These are phyloP conservation scores for Mortierella sp. DNA, from an alignment of 371 early-diverging fungal genomes.

Conservation along the genomic window DNA sequence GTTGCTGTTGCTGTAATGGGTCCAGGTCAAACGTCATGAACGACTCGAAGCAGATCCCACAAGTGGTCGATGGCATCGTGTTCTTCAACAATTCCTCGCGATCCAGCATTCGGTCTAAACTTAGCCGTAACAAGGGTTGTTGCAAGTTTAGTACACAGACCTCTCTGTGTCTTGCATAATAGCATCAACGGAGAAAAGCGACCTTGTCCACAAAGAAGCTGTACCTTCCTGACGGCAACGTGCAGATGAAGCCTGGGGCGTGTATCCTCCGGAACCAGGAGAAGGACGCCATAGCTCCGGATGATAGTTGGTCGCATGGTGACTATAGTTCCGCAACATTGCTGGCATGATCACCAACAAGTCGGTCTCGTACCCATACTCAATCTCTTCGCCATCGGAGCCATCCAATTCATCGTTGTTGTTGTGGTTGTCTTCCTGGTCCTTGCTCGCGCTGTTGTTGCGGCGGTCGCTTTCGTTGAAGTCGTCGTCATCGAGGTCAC, in stretches of 20 bases:
- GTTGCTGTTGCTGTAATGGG: slow-evolving; percentile 17
- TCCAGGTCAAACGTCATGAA: slow-evolving; percentile 48
- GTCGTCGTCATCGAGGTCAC: not conserved
- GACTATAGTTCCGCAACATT: slow-evolving; percentile 54
- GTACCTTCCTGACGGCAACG: slow-evolving; percentile 48
- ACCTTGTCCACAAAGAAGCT: not conserved
- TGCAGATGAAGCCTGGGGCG: slow-evolving; percentile 18
- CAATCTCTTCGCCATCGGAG: slow-evolving; percentile 41
- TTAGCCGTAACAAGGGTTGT: not conserved
- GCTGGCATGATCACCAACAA: slow-evolving; percentile 50
- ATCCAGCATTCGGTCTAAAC: slow-evolving; percentile 48
- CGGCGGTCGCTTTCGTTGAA: not conserved
- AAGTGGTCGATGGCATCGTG: slow-evolving; percentile 48
- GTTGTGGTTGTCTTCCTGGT: not conserved
- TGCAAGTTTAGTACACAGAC: not conserved
- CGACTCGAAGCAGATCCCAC: slow-evolving; percentile 53
- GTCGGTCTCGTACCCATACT: slow-evolving; percentile 54
- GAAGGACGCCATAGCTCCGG: slow-evolving; percentile 50
- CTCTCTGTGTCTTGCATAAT: not conserved
- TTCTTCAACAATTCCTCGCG: slow-evolving; percentile 48
- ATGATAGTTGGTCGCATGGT: slow-evolving; percentile 57
- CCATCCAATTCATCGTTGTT: slow-evolving; percentile 25
- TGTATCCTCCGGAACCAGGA: slow-evolving; percentile 21
- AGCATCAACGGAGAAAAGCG: not conserved
- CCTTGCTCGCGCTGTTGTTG: not conserved